Evolutionary conservation across 345 rosid species (phyloP).

Genomic region (Conringia planisiliqua): DNA sequence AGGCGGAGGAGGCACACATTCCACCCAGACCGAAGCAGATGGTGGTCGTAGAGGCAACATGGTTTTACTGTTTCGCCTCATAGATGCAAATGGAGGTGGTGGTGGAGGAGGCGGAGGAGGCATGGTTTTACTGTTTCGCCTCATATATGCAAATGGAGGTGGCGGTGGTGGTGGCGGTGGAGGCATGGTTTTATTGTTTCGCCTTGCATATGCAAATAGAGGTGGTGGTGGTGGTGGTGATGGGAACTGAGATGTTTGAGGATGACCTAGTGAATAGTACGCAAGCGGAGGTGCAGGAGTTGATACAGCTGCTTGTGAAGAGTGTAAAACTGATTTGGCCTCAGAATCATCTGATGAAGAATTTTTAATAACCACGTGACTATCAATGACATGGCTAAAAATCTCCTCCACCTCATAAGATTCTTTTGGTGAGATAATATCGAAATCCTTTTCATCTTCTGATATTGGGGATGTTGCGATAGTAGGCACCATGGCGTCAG

Average conservation of each 20-base stretch:
- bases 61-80: neutral
- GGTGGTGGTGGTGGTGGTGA: neutral
- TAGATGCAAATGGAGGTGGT: neutral
- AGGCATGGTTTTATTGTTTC: neutral
- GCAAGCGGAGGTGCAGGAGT: no score
- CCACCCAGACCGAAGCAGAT: no score
- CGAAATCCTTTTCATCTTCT: constrained; percentile 66
- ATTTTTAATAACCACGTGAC: constrained; percentile 34
- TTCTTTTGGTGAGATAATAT: constrained; percentile 73
- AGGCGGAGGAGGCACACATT: no score
- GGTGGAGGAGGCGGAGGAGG: neutral
- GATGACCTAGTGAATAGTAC: no score
- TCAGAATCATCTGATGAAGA: constrained; percentile 37
- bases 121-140: no score
- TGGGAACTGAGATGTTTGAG: neutral
- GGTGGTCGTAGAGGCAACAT: no score
- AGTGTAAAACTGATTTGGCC: no score
- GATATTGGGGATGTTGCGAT: constrained; percentile 40
- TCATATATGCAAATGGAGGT: no score
- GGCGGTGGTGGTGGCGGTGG: neutral
- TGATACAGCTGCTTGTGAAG: no score
- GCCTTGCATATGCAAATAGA: no score
- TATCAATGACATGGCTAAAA: constrained; percentile 62
- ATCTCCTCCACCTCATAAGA: constrained; percentile 96
- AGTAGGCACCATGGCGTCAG: constrained; percentile 58